Base-by-base conservation (phyloP, 2,329 filamentous ascomycete genomes). In the Hypoxylon sp. region DNA sequence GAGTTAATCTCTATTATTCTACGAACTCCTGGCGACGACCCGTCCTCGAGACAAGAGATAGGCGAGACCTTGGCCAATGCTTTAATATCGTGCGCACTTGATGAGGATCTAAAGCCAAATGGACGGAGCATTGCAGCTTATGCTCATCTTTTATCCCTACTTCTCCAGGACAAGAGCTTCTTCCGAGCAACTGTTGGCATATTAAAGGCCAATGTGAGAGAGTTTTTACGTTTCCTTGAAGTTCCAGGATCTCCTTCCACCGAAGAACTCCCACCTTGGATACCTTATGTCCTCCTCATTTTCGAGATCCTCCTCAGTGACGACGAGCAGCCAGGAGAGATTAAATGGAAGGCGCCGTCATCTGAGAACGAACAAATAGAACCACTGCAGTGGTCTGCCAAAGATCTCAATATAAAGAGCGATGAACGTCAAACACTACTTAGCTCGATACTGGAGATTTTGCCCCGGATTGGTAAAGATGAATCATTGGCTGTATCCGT, bases 271-370 rank as follows among this genome's bases (percentile, higher is more conserved):
- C 92, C 94, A 3, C 92, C 93, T 1, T 99, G 95, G 94, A 91
- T 98, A 70, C 92, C 93, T 11, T 94, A 96, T 75, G 89, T 98
- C 32, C 84, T 99, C 35, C 86, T 98, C 15, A 92, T 99, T 54
- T 86, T 98, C 53, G 96, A 99, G 83, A 92, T 92, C 58, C 84
- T 98, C 32, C 84, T 99, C n/a, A 91, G 92, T 13, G 92, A 97
- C 74, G 96, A 98, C 79, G 91, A 93, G 74, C 90, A 95, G 71
- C 94, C 94, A 2, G 83, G 87, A 3, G 88, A 92, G 65, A 91
- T 92, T 27, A 85, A 87, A 68, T 97, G 93, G 93, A 91, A 82
- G 55, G 64, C 81, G 5, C 88, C 89, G 1, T 81, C 81, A 44
- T 82, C 80, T 27, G 81, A 89, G 15, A 82, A 84, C 32, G 79